Percentiles rank a stretch among this genome's conserved stretches.
phyloP scores from a whole-genome alignment of 192 early-diverging fungal species.

The Chytriomyces confervae region DNA sequence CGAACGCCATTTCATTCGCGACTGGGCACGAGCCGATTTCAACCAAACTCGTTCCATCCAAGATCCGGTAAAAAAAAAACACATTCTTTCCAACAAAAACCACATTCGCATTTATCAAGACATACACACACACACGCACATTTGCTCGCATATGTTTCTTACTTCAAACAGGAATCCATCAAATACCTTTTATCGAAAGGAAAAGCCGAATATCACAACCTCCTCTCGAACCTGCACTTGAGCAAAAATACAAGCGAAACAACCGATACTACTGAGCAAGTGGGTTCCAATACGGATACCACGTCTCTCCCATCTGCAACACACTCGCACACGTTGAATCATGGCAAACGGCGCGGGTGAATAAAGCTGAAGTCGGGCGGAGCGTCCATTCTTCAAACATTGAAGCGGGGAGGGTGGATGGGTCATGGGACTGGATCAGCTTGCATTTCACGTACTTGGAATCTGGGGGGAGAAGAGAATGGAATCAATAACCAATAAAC shows the following conservation, averaged over 20 bases:
- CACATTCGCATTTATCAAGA: background rate
- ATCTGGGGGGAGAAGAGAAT: too few relatives aligned
- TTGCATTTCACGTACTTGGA: too few relatives aligned
- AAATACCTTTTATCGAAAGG: conserved; percentile 20
- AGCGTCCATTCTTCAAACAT: too few relatives aligned
- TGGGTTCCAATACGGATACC: too few relatives aligned
- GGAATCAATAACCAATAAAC: too few relatives aligned
- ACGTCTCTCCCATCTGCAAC: too few relatives aligned
- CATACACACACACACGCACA: too few relatives aligned
- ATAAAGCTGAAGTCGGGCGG: too few relatives aligned
- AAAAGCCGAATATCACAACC: conserved; percentile 18
- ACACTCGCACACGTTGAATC: too few relatives aligned
- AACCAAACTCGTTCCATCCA: background rate
- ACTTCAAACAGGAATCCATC: background rate
- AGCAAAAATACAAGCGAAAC: background rate
- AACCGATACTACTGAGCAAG: background rate
- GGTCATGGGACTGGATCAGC: too few relatives aligned
- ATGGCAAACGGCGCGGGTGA: too few relatives aligned
- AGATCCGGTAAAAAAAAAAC: conserved; percentile 11
- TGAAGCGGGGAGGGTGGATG: too few relatives aligned
- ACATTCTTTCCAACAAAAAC: background rate
- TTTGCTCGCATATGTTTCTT: background rate
- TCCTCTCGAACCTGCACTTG: conserved; percentile 9
- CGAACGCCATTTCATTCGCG: conserved; percentile 15
- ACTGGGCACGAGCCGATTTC: conserved; percentile 28